Conservation (phyloP, 2,329 filamentous ascomycete genomes). For the Bipolaris bicolor region DNA sequence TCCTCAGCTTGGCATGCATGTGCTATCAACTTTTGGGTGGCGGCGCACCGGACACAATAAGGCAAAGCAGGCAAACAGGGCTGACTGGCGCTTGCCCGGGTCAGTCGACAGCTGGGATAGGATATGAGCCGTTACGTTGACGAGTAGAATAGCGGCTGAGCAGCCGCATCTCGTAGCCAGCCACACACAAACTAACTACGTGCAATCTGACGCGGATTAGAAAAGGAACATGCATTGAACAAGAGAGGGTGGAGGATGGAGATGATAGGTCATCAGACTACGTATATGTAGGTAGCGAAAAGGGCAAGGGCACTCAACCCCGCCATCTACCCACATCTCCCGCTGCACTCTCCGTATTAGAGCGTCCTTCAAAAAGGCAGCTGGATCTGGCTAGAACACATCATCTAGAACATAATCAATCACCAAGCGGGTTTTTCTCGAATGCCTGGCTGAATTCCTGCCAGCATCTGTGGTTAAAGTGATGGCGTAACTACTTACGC, state of each 20-base stretch:
- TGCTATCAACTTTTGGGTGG: conserved; percentile 13
- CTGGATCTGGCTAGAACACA: background rate
- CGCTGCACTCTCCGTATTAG: conserved; percentile 14
- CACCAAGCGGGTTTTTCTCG: background rate
- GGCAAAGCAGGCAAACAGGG: conserved; percentile 31
- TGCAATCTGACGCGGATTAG: background rate
- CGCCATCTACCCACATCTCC: background rate
- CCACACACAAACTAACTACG: background rate
- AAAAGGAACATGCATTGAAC: background rate
- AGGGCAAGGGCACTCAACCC: conserved; percentile 5
- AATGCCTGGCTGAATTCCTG: background rate
- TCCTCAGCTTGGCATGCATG: conserved; percentile 17
- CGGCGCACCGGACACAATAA: conserved; percentile 12
- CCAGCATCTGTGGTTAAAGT: background rate
- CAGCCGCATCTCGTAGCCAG: background rate
- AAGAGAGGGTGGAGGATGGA: background rate
- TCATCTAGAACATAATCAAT: conserved; percentile 2
- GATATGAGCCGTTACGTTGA: background rate
- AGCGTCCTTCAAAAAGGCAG: conserved; percentile 2
- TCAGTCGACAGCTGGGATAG: background rate
- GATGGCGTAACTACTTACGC: conserved; percentile 27
- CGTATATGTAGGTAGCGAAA: background rate
- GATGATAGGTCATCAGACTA: background rate
- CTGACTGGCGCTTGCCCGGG: conserved; percentile 11
- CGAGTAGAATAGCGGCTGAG: background rate